Base-by-base conservation (phyloP, 768 basidiomycete genomes). In the Kwoniella mangroviensis region DNA sequence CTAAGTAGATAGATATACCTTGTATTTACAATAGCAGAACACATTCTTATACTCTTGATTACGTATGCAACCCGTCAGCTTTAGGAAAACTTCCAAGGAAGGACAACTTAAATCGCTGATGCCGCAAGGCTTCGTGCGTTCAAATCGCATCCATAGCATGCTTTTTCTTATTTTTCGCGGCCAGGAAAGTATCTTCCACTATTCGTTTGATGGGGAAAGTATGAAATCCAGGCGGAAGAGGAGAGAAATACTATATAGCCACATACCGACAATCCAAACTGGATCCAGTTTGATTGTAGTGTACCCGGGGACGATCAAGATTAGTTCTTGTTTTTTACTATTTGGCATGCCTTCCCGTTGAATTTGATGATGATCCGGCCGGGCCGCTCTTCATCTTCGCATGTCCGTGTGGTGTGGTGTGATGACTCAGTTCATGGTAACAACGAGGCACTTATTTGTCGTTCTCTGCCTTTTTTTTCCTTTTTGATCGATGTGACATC, bases 41-140 rank as follows among this genome's bases (percentile, higher is more conserved):
- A 28, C 28, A 28, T 28, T 28, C 28, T 28, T 28, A 28, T 28
- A 28, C 28, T 28, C 28, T 28, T 28, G 28, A 28, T 28, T 28
- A 28, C 28, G 28, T 28, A 28, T 28, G 28, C 28, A 69, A 63
- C 24, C 42, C 53, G 62, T 59, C 55, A 60, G 68, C 59, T 26
- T 69, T 64, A 69, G 68, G 67, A 24, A 28, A 17, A 21, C 13
- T 42, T 51, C 26, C 54, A 43, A 52, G n/a, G 65, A 28, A 53
- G 58, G 21, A 24, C 24, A 24, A 11, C 26, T 21, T 34, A 26
- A 34, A 65, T 28, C 57, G 42, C 56, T 28, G 22, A 59, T 57
- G 56, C 65, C 51, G 24, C 61, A 53, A 49, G 68, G 59, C 62
- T 69, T 69, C 68, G 62, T 63, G 68, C 51, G 68, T 69, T 69